A percentile compares a stretch with the other conserved stretches of the same genome.
Conservation (phyloP, 1,284 basidiomycete species). For the Megacollybia platyphylla region DNA sequence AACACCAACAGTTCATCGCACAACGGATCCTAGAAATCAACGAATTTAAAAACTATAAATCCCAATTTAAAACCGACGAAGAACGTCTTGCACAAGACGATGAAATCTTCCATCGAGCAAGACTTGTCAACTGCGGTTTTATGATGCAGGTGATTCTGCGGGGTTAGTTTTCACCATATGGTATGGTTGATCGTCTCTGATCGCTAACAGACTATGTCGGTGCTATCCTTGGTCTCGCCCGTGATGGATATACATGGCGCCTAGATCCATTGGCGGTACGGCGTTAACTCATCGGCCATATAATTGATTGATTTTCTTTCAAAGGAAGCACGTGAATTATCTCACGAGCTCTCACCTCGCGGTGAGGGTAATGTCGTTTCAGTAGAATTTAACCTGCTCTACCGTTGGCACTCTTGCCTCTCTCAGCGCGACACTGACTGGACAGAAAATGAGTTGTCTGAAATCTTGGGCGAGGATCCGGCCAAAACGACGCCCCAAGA, state of each 20-base stretch:
- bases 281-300: slow-evolving; percentile 2
- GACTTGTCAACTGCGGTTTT: slow-evolving; percentile 63
- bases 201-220: slow-evolving; percentile 50
- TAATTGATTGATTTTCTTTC: not conserved
- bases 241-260: slow-evolving; percentile 48
- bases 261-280: slow-evolving; percentile 49
- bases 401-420: slow-evolving; percentile 64
- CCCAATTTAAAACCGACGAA: slow-evolving; percentile 16
- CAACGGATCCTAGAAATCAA: slow-evolving; percentile 60
- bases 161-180: slow-evolving; percentile 16
- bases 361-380: slow-evolving; percentile 65
- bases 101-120: slow-evolving; percentile 65
- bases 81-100: slow-evolving; percentile 39
- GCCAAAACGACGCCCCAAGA: slow-evolving; percentile 16
- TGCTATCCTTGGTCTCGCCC: slow-evolving; percentile 51
- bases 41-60: slow-evolving; percentile 36
- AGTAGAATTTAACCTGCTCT: slow-evolving; percentile 65
- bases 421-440: slow-evolving; percentile 49
- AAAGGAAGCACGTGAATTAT: slow-evolving; percentile 30
- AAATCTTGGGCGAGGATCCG: slow-evolving; percentile 28
- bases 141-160: slow-evolving; percentile 62
- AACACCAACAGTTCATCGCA: slow-evolving; percentile 46
- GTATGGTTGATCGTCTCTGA: not conserved
- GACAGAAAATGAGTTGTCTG: slow-evolving; percentile 37
- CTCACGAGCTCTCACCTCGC: slow-evolving; percentile 37